Evolutionary conservation across 2,329 filamentous ascomycete genomes (phyloP).

Genomic region (Ascochyta rabiei): DNA sequence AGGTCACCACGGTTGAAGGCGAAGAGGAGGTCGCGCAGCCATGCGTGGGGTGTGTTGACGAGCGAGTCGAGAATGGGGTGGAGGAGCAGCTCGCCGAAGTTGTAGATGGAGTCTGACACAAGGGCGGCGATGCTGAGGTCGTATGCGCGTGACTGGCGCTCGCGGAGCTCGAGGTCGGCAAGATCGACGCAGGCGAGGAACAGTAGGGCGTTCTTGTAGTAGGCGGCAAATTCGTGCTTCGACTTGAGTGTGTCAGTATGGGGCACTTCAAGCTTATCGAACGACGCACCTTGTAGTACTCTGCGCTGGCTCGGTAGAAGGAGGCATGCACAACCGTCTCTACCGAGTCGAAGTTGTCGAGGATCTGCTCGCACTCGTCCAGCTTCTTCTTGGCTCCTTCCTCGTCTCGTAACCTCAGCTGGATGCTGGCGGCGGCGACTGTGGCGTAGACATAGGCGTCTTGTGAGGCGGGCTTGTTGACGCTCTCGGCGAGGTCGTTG

Average conservation of each 20-base stretch:
- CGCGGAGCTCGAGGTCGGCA: constrained; percentile 71
- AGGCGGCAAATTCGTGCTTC: constrained; percentile 91
- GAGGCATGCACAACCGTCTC: constrained; percentile 94
- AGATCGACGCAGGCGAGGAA: constrained; percentile 97
- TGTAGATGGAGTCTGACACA: constrained; percentile 95
- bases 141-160: constrained; percentile 84
- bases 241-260: constrained; percentile 51
- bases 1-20: constrained; percentile 97
- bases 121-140: constrained; percentile 91
- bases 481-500: constrained; percentile 80
- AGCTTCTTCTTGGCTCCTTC: constrained; percentile 86
- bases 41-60: constrained; percentile 73
- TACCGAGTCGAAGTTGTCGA: constrained; percentile 92
- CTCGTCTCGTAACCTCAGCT: constrained; percentile 78
- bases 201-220: constrained; percentile 96
- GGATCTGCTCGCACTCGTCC: constrained; percentile 82
- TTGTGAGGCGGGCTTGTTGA: constrained; percentile 90
- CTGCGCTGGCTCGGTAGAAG: constrained; percentile 94
- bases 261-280: neutral
- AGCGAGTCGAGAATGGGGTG: constrained; percentile 94
- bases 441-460: constrained; percentile 95
- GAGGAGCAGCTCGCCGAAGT: constrained; percentile 97
- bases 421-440: constrained; percentile 85
- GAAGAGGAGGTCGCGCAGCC: constrained; percentile 94
- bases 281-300: constrained; percentile 78